These are phyloP conservation scores for Triticum turgidum DNA, from an alignment of 176 grass and related monocot genomes.

Conservation along the genomic window DNA sequence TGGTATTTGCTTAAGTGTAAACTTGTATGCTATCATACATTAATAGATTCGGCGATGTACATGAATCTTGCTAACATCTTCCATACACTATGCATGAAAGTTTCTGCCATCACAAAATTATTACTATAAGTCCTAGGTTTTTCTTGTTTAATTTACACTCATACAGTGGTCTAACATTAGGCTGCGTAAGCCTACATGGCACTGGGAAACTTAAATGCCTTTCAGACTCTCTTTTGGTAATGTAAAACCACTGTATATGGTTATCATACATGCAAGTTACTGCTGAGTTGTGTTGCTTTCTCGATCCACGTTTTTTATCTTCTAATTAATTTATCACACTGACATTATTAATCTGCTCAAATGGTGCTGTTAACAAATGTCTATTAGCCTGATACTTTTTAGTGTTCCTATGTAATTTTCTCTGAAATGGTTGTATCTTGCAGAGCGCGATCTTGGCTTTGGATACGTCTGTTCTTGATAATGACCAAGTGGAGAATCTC, in stretches of 20 bases:
- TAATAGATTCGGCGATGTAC: background rate
- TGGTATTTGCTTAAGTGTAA: background rate
- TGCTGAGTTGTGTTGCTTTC: constrained; percentile 18
- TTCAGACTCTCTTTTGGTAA: background rate
- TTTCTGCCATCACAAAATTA: background rate
- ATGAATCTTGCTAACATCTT: background rate
- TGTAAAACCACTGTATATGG: background rate
- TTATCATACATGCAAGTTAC: constrained; percentile 16
- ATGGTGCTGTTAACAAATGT: constrained; percentile 13
- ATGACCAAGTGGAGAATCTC: constrained; percentile 98
- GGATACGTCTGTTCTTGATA: constrained; percentile 83
- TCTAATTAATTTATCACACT: constrained; percentile 23
- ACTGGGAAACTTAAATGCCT: background rate
- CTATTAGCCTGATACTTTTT: background rate
- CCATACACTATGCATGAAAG: background rate
- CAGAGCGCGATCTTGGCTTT: constrained; percentile 88
- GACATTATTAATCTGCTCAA: background rate
- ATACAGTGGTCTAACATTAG: constrained; percentile 5
- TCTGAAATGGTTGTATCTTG: constrained; percentile 19
- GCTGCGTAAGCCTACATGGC: background rate
- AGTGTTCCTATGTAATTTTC: constrained; percentile 17
- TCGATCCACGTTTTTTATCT: background rate
- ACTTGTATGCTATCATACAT: background rate
- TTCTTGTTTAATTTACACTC: background rate
- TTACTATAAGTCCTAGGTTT: background rate